phyloP scores from a whole-genome alignment of 2,329 filamentous ascomycete species.

The Fusarium devonianum region DNA sequence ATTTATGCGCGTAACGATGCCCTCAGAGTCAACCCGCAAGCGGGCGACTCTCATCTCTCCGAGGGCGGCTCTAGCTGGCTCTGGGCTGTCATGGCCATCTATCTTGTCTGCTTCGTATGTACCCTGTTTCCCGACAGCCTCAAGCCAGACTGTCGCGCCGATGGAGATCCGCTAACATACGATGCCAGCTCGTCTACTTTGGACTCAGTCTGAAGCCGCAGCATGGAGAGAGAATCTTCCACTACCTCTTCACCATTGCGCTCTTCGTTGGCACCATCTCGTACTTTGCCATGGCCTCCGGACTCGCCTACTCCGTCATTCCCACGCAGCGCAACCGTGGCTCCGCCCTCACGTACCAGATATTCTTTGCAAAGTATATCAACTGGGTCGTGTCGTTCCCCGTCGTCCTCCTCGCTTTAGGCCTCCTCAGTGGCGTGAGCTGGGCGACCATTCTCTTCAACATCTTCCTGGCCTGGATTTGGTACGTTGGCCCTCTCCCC shows the following conservation, averaged over 20 bases:
- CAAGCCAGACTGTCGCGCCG: not conserved
- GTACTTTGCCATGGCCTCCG: slow-evolving; percentile 62
- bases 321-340: slow-evolving; percentile 38
- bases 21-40: slow-evolving; percentile 55
- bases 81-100: slow-evolving; percentile 61
- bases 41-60: slow-evolving; percentile 50
- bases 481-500: slow-evolving; percentile 42
- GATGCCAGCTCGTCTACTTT: slow-evolving; percentile 49
- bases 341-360: slow-evolving; percentile 50
- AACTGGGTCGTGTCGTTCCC: slow-evolving; percentile 63
- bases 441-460: slow-evolving; percentile 64
- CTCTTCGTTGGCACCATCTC: slow-evolving; percentile 57
- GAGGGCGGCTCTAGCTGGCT: slow-evolving; percentile 62
- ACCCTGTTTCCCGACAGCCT: not conserved
- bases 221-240: slow-evolving; percentile 61
- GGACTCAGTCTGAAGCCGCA: slow-evolving; percentile 52
- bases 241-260: slow-evolving; percentile 61
- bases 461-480: slow-evolving; percentile 58
- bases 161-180: slow-evolving; percentile 23
- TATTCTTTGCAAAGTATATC: slow-evolving; percentile 65
- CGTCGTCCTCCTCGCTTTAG: slow-evolving; percentile 53
- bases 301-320: slow-evolving; percentile 56
- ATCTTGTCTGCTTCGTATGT: slow-evolving; percentile 55
- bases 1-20: slow-evolving; percentile 54
- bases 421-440: slow-evolving; percentile 59